Conservation (phyloP, 306 rosid genomes). For the Dryas octopetala region DNA sequence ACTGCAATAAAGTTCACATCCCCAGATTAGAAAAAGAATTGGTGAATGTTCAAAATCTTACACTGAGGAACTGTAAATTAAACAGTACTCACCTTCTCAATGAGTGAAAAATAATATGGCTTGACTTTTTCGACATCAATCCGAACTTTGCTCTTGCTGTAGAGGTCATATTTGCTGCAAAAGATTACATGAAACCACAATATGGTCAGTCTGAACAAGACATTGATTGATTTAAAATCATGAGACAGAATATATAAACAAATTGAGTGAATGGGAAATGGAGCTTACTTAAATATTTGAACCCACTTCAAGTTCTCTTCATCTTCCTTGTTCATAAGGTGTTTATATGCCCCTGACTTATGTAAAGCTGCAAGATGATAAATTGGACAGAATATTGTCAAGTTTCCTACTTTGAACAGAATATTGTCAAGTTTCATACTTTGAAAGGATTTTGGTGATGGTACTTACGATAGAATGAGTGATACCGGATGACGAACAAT, state of each 20-base stretch:
- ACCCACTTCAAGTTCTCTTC: slow-evolving; percentile 63
- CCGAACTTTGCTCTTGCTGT: slow-evolving; percentile 75
- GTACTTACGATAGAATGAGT: slow-evolving; percentile 61
- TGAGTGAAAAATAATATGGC: slow-evolving; percentile 74
- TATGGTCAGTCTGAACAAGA: neutral
- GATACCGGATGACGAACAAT: slow-evolving; percentile 60
- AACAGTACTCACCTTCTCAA: slow-evolving; percentile 53
- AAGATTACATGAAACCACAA: neutral
- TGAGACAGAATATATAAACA: neutral
- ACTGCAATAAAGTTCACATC: slow-evolving; percentile 27
- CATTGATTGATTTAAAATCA: too few relatives aligned
- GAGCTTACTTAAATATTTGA: slow-evolving; percentile 49
- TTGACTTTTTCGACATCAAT: slow-evolving; percentile 59
- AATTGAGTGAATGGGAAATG: neutral
- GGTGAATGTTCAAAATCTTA: neutral
- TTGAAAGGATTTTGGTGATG: neutral
- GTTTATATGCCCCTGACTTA: slow-evolving; percentile 51
- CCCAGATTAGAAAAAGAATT: slow-evolving; percentile 1
- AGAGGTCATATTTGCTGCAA: slow-evolving; percentile 82
- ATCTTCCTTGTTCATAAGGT: slow-evolving; percentile 63
- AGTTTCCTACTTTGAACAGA: neutral
- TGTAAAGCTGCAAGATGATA: slow-evolving; percentile 52
- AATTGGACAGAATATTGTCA: neutral
- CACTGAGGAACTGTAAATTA: neutral
- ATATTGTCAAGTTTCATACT: neutral